Evolutionary conservation across 495 filamentous ascomycete species (phyloP).

Genomic region (Staphylotrichum longicolle): DNA sequence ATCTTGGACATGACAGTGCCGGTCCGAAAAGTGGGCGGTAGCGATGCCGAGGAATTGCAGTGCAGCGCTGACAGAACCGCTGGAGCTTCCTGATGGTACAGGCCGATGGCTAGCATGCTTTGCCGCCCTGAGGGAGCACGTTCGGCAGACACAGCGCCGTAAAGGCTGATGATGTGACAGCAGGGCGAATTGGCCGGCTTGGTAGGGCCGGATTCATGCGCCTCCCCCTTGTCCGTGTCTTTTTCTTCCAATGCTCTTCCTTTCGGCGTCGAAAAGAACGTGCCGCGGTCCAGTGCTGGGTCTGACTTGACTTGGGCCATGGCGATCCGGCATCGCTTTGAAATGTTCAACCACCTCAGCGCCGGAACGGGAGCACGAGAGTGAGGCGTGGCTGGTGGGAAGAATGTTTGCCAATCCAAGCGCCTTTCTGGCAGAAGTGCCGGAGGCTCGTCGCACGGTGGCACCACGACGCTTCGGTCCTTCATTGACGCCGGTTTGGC

Average conservation of each 20-base stretch:
- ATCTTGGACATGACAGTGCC: too few relatives aligned
- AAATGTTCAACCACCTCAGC: not conserved
- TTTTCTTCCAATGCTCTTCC: not conserved
- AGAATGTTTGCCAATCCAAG: slow-evolving; percentile 6
- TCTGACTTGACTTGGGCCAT: not conserved
- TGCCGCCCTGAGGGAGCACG: slow-evolving; percentile 13
- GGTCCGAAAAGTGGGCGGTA: not conserved
- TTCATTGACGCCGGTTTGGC: slow-evolving; percentile 2
- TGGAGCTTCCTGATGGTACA: not conserved
- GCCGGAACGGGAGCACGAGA: not conserved
- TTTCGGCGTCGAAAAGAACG: not conserved
- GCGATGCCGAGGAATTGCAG: not conserved
- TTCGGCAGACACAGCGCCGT: slow-evolving; percentile 4
- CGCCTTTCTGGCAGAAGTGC: not conserved
- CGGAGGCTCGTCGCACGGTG: not conserved
- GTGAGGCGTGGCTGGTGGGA: not conserved
- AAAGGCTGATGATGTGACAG: not conserved
- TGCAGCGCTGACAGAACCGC: not conserved
- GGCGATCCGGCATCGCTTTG: not conserved
- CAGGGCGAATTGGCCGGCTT: slow-evolving; percentile 6
- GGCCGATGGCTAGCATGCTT: slow-evolving; percentile 11
- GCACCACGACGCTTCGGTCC: not conserved
- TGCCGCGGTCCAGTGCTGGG: not conserved
- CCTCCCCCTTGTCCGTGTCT: slow-evolving; percentile 9
- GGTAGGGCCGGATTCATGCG: slow-evolving; percentile 16